phyloP scores from a whole-genome alignment of 1,139 yeast species.

The Candida neerlandica region DNA sequence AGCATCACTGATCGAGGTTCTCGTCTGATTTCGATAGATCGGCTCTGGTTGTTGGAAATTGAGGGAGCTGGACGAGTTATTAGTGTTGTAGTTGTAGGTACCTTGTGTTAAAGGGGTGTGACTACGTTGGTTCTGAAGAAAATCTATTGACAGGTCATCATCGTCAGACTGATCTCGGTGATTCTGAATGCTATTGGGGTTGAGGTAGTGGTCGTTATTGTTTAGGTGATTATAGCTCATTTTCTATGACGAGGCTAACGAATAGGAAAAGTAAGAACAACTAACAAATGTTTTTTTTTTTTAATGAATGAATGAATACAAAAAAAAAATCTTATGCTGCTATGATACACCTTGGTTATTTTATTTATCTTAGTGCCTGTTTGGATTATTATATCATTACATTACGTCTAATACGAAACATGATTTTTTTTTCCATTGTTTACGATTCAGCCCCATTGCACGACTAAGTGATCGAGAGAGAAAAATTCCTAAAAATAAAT shows the following conservation, averaged over 20 bases:
- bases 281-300: background rate
- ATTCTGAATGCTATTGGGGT: constrained; percentile 6
- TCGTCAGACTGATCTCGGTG: constrained; percentile 13
- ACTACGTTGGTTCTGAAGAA: constrained; percentile 13
- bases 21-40: constrained; percentile 19
- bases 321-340: background rate
- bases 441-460: background rate
- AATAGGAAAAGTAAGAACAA: background rate
- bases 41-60: constrained; percentile 40
- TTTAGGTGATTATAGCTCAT: constrained; percentile 15
- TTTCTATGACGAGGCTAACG: background rate
- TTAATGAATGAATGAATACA: background rate
- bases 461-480: background rate
- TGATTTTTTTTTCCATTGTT: background rate
- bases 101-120: constrained; percentile 21
- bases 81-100: constrained; percentile 22
- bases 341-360: background rate
- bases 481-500: constrained; percentile 1
- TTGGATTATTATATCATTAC: background rate
- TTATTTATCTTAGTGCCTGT: background rate
- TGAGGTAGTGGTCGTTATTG: constrained; percentile 10
- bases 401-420: background rate
- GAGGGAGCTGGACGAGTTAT: constrained; percentile 24
- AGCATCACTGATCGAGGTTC: constrained; percentile 15
- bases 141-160: constrained; percentile 14